Evolutionary conservation across 805 yeast genomes (phyloP).

Genomic region (Metschnikowia drakensbergensis): DNA sequence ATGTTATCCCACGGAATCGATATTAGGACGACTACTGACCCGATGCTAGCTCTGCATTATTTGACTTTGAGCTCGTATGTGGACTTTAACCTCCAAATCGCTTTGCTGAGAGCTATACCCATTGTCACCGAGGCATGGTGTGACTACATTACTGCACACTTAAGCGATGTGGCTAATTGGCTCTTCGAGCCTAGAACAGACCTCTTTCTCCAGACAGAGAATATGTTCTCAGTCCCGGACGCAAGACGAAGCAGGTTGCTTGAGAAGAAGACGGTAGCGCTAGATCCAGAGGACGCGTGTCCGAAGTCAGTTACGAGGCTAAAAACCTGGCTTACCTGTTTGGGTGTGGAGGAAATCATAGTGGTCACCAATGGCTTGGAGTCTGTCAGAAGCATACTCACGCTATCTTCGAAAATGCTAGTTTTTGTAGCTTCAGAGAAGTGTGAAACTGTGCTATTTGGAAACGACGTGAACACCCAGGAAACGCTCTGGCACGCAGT

Average conservation of each 20-base stretch:
- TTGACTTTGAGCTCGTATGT: conserved; percentile 14
- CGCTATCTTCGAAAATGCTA: neutral
- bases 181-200: conserved; percentile 14
- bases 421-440: neutral
- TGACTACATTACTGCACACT: conserved; percentile 11
- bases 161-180: conserved; percentile 21
- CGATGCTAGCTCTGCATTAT: conserved; percentile 23
- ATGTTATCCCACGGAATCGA: conserved; percentile 17
- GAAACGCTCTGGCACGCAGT: conserved; percentile 14
- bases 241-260: conserved; percentile 17
- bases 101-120: conserved; percentile 30
- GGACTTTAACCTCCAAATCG: conserved; percentile 18
- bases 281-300: conserved; percentile 3
- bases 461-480: conserved; percentile 2
- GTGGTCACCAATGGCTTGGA: neutral
- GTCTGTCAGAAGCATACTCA: neutral
- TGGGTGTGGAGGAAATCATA: conserved; percentile 8
- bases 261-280: conserved; percentile 6
- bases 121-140: conserved; percentile 26
- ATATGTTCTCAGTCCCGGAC: conserved; percentile 13
- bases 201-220: conserved; percentile 17
- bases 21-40: conserved; percentile 18
- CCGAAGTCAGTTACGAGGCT: conserved; percentile 8
- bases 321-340: conserved; percentile 15
- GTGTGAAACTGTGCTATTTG: neutral